Evolutionary conservation across 495 filamentous ascomycete species (phyloP).

Genomic region (Penicillium nucicola): DNA sequence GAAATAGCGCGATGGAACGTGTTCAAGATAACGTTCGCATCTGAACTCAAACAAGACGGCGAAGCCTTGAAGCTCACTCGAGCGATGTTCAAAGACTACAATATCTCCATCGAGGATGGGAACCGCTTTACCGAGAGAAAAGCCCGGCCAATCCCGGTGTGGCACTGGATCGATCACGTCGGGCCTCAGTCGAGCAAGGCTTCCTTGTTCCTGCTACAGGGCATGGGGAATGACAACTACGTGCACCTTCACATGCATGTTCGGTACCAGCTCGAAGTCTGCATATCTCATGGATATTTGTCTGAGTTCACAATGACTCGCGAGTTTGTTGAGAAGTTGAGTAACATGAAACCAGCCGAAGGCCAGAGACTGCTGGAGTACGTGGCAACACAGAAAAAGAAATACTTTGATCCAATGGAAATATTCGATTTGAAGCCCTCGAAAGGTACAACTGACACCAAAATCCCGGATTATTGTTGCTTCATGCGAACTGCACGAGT

Average conservation of each 20-base stretch:
- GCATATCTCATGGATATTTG: slow-evolving; percentile 76
- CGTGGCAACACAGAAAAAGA: slow-evolving; percentile 54
- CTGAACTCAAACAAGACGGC: slow-evolving; percentile 23
- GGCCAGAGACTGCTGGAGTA: slow-evolving; percentile 61
- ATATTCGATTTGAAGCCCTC: slow-evolving; percentile 58
- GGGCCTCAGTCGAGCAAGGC: slow-evolving; percentile 6
- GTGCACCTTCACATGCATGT: slow-evolving; percentile 63
- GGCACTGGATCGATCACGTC: slow-evolving; percentile 54
- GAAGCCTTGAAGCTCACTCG: slow-evolving; percentile 43
- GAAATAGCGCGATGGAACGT: slow-evolving; percentile 39
- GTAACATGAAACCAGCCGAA: slow-evolving; percentile 39
- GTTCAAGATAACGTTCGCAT: slow-evolving; percentile 30
- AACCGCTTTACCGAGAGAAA: slow-evolving; percentile 15
- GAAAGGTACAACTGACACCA: slow-evolving; percentile 44
- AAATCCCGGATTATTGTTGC: slow-evolving; percentile 68
- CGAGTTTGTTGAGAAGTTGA: slow-evolving; percentile 62
- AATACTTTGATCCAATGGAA: slow-evolving; percentile 67
- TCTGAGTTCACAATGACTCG: slow-evolving; percentile 69
- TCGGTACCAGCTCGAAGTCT: slow-evolving; percentile 90
- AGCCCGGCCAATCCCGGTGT: slow-evolving; percentile 35
- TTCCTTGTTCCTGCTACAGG: slow-evolving; percentile 28
- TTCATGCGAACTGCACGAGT: slow-evolving; percentile 70
- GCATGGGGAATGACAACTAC: slow-evolving; percentile 31
- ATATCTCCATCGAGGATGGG: slow-evolving; percentile 49
- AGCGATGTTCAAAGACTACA: slow-evolving; percentile 67